Evolutionary conservation across 2,329 filamentous ascomycete genomes (phyloP).

Genomic region (Clarireedia paspali): DNA sequence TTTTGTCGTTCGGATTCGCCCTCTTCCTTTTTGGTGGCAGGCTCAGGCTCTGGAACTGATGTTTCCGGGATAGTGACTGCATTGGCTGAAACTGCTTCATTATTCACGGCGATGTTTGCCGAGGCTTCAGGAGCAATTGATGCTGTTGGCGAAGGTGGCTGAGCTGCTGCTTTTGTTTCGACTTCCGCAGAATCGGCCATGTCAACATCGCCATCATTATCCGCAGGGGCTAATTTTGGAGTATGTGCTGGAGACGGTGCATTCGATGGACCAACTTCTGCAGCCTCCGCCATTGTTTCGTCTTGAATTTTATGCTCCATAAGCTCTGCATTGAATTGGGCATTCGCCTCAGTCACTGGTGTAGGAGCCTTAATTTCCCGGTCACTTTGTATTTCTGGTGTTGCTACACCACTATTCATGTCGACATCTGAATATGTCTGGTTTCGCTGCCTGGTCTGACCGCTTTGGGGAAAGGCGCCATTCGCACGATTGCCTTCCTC

Average conservation of each 20-base stretch:
- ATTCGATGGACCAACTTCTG: constrained; percentile 25
- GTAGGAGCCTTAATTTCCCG: constrained; percentile 21
- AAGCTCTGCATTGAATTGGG: constrained; percentile 27
- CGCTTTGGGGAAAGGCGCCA: constrained; percentile 49
- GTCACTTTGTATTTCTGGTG: constrained; percentile 24
- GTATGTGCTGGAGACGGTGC: constrained; percentile 25
- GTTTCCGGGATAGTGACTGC: constrained; percentile 22
- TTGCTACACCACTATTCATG: constrained; percentile 42
- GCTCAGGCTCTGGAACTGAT: constrained; percentile 26
- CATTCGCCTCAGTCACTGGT: constrained; percentile 24
- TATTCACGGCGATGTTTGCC: not conserved
- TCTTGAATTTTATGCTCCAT: constrained; percentile 26
- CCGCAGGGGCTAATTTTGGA: constrained; percentile 18
- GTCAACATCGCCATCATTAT: constrained; percentile 28
- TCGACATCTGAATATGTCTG: constrained; percentile 47
- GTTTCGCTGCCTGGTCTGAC: constrained; percentile 44
- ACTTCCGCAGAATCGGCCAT: constrained; percentile 23
- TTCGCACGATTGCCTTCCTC: constrained; percentile 71
- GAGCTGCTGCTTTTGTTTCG: not conserved
- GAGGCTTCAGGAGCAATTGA: constrained; percentile 3
- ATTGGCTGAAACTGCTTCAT: constrained; percentile 3
- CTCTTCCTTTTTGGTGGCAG: constrained; percentile 28
- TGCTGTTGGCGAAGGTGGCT: constrained; percentile 3
- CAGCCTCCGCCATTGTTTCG: constrained; percentile 5
- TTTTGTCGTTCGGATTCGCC: constrained; percentile 22